Evolutionary conservation across 345 rosid species (phyloP), one percentile per base, ranked within the genome.

Genomic region (Garcia nutans): DNA sequence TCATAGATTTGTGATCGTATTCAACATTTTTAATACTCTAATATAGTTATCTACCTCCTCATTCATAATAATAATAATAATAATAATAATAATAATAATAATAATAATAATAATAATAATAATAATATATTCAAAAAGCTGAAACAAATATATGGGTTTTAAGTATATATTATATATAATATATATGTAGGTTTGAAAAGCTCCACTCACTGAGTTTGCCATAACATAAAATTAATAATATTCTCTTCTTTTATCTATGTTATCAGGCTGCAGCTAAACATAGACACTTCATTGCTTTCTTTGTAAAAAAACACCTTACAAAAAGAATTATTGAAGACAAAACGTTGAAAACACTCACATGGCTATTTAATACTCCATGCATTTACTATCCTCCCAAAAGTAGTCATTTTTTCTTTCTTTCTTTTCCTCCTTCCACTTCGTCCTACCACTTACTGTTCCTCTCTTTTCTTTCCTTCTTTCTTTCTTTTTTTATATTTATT

Each of bases 321-420:
- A 70, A 76, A 77, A 73, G 81, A 74, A 81, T 76, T 76, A 78
- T 72, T 57, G 66, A 65, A 56, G 78, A 63, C 75, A 66, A 77
- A 70, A 78, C 28, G 60, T 66, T 42, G 80, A 80, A 73, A 54
- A 66, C 68, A 71, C 73, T 73, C 78, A 77, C 80, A 79, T 76
- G 80, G 54, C 56, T 52, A 28, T 22, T 82, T 67, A 81, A 74
- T 76, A 59, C 58, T 28, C 68, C 41, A 60, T 49, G 55, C 78
- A 72, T 76, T 73, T 22, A 76, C 58, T 50, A 44, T 54, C 64
- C 65, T 41, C 49, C 59, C 47, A 17, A 20, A 61, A 20, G 8
- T 60, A 62, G n/a, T 61, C 52, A 63, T 5, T 28, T 69, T 69
- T 15, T 28, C 31, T 28, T 15, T 28, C 31, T 28, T 23, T 52